Percentiles rank a stretch among this genome's conserved stretches.
Conservation (phyloP, 805 yeast genomes). For the Spathaspora sp. region DNA sequence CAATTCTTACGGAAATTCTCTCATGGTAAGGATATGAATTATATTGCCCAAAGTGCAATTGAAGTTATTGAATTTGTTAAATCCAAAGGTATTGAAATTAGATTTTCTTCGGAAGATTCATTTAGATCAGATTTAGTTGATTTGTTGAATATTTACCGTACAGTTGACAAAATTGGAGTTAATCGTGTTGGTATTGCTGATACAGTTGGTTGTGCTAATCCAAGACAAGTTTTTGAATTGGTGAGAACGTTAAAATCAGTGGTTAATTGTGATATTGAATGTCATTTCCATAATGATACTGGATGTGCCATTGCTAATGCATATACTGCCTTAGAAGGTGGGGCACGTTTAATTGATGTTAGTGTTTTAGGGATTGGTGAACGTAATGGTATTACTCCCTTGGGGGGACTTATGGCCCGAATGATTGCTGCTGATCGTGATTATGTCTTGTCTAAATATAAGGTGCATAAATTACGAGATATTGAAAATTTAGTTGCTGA, state of each 20-base stretch:
- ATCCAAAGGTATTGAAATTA: constrained; percentile 56
- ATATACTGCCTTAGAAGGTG: constrained; percentile 60
- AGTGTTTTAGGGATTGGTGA: constrained; percentile 62
- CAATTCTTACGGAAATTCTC: constrained; percentile 54
- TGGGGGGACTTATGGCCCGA: constrained; percentile 61
- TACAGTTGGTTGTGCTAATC: constrained; percentile 63
- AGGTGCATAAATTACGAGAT: constrained; percentile 52
- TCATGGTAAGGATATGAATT: constrained; percentile 61
- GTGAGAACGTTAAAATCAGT: constrained; percentile 56
- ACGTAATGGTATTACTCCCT: constrained; percentile 60
- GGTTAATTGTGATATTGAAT: constrained; percentile 56
- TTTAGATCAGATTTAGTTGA: constrained; percentile 60
- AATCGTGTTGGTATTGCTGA: constrained; percentile 63
- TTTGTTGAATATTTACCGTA: constrained; percentile 53
- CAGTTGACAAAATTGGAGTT: constrained; percentile 59
- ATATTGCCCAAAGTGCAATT: constrained; percentile 52
- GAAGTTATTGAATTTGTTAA: constrained; percentile 60
- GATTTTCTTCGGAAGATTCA: constrained; percentile 58
- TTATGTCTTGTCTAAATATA: constrained; percentile 55
- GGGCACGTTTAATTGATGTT: constrained; percentile 56
- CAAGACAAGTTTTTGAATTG: constrained; percentile 59
- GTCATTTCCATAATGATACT: constrained; percentile 62
- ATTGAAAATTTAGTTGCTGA: constrained; percentile 58
- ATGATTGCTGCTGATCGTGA: constrained; percentile 62
- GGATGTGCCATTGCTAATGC: constrained; percentile 66